phyloP scores from a whole-genome alignment of 495 filamentous ascomycete genomes.

The Pyronema omphalodes region DNA sequence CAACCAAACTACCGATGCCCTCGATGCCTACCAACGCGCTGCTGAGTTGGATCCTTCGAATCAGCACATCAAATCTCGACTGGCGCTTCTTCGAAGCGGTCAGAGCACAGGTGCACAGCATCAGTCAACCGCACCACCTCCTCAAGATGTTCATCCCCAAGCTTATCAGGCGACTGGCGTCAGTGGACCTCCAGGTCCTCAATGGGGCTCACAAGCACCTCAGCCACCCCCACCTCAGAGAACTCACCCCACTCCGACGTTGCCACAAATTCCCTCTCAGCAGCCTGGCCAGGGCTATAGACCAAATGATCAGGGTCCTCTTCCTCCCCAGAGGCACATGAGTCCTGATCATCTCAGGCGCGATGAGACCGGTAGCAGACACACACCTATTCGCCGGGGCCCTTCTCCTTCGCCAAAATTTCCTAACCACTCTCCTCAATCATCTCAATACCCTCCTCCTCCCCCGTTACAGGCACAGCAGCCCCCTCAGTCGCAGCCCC shows the following conservation, averaged over 20 bases:
- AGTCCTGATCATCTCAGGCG: slow-evolving; percentile 29
- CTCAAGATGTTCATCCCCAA: slow-evolving; percentile 69
- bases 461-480: slow-evolving; percentile 23
- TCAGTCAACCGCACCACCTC: slow-evolving; percentile 47
- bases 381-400: slow-evolving; percentile 30
- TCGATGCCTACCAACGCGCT: slow-evolving; percentile 88
- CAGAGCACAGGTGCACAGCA: slow-evolving; percentile 50
- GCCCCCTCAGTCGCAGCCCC: slow-evolving; percentile 43
- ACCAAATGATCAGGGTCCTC: slow-evolving; percentile 46
- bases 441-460: slow-evolving; percentile 24
- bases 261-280: slow-evolving; percentile 61
- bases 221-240: slow-evolving; percentile 33
- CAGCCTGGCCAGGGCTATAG: slow-evolving; percentile 50
- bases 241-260: slow-evolving; percentile 39
- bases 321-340: slow-evolving; percentile 45
- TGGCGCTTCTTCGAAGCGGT: slow-evolving; percentile 68
- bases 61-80: slow-evolving; percentile 85
- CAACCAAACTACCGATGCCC: slow-evolving; percentile 90
- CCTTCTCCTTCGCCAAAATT: slow-evolving; percentile 46
- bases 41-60: slow-evolving; percentile 87
- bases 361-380: slow-evolving; percentile 55
- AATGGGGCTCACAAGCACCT: slow-evolving; percentile 60
- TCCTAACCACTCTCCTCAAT: slow-evolving; percentile 17
- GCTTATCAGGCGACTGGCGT: slow-evolving; percentile 58
- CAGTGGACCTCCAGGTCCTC: slow-evolving; percentile 53